These are phyloP conservation scores for Goffeauzyma gilvescens DNA, from an alignment of 768 basidiomycete species.

Conservation along the genomic window DNA sequence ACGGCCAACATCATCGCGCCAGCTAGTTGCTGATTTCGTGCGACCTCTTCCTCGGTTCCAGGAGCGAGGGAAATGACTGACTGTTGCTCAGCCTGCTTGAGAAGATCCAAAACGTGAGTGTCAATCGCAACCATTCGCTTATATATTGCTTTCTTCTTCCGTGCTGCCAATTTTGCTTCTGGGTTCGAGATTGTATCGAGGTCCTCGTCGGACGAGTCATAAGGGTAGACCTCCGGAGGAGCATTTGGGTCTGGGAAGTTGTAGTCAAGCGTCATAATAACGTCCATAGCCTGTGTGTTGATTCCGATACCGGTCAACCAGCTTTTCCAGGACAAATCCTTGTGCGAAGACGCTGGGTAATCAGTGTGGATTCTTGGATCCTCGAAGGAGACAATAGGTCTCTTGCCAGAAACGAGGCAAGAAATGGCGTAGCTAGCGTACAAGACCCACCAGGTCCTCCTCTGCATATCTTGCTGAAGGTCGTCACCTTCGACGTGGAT, in stretches of 20 bases:
- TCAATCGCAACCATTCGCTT: conserved; percentile 19
- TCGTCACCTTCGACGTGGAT: conserved; percentile 24
- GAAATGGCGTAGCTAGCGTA: conserved; percentile 20
- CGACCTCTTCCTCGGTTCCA: conserved; percentile 30
- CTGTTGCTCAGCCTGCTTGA: conserved; percentile 22
- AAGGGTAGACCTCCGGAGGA: neutral
- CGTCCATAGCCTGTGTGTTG: conserved; percentile 17
- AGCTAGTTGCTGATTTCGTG: conserved; percentile 27
- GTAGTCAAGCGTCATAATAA: conserved; percentile 25
- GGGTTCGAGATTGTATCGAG: conserved; percentile 1
- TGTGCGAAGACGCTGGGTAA: conserved; percentile 19
- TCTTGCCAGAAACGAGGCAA: conserved; percentile 20
- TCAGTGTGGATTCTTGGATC: conserved; percentile 23
- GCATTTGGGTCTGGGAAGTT: conserved; percentile 8
- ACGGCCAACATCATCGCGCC: conserved; percentile 27
- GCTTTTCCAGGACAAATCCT: conserved; percentile 19
- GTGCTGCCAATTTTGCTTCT: neutral
- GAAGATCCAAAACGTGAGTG: conserved; percentile 17
- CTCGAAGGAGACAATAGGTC: conserved; percentile 21
- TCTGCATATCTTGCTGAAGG: conserved; percentile 25
- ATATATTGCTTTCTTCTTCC: conserved; percentile 7
- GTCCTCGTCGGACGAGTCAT: conserved; percentile 6
- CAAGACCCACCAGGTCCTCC: conserved; percentile 28
- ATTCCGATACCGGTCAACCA: conserved; percentile 22
- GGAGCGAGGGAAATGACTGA: conserved; percentile 26